Conservation (phyloP, 331 rosid genomes). For the Malus hybrid region DNA sequence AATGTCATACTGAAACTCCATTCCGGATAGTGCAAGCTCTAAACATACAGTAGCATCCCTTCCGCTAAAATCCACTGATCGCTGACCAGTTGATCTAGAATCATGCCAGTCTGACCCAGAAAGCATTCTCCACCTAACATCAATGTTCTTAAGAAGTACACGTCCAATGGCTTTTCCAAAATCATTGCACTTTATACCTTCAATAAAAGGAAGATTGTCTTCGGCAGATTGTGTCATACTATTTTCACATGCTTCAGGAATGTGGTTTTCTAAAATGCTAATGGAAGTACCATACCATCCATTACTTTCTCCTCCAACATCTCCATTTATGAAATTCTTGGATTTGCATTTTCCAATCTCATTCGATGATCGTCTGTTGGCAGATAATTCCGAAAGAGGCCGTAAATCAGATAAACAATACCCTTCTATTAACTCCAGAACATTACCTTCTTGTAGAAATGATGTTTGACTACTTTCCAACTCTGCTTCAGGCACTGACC, state of each 20-base stretch:
- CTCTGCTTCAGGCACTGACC: constrained; percentile 35
- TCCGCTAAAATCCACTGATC: constrained; percentile 23
- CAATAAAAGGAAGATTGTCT: constrained; percentile 29
- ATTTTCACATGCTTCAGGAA: constrained; percentile 39
- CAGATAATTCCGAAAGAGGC: constrained; percentile 47
- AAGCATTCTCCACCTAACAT: constrained; percentile 77
- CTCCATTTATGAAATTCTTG: constrained; percentile 35
- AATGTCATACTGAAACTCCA: constrained; percentile 68
- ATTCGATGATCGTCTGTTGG: constrained; percentile 33
- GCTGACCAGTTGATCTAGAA: constrained; percentile 33
- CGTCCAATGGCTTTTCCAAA: constrained; percentile 48
- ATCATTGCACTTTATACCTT: constrained; percentile 22
- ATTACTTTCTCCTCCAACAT: constrained; percentile 44
- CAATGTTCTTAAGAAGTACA: constrained; percentile 57
- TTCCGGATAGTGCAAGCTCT: constrained; percentile 59
- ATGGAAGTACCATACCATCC: constrained; percentile 69
- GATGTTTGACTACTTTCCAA: constrained; percentile 46
- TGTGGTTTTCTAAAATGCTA: constrained; percentile 72
- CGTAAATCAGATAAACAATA: constrained; percentile 57
- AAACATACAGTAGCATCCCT: constrained; percentile 52
- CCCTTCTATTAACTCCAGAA: constrained; percentile 64
- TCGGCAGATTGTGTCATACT: constrained; percentile 17
- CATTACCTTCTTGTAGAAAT: constrained; percentile 38
- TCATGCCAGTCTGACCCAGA: constrained; percentile 73
- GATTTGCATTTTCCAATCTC: constrained; percentile 31